Evolutionary conservation across 1,284 basidiomycete species (phyloP).

Genomic region (Tilletia walkeri): DNA sequence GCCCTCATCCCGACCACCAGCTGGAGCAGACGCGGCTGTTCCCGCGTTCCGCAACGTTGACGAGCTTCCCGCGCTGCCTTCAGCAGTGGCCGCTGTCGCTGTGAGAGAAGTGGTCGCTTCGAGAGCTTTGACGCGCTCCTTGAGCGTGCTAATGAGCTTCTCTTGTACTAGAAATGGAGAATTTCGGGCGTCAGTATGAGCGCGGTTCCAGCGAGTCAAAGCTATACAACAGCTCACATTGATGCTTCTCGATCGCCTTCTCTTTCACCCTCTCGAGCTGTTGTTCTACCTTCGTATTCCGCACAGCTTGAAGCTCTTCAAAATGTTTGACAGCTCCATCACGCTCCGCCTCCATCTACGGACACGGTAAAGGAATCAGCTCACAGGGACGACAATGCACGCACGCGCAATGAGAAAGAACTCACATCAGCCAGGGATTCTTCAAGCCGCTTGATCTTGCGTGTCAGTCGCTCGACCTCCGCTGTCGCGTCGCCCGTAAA

Average conservation of each 20-base stretch:
- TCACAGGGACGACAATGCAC: no score
- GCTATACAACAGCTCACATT: constrained; percentile 21
- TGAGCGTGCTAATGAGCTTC: constrained; percentile 28
- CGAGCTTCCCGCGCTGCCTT: background rate
- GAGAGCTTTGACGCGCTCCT: constrained; percentile 33
- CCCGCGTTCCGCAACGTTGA: no score
- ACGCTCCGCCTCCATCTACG: constrained; percentile 31
- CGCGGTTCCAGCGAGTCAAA: background rate
- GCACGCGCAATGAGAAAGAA: background rate
- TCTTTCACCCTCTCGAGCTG: constrained; percentile 41
- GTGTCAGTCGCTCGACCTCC: constrained; percentile 9
- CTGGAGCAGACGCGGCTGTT: no score
- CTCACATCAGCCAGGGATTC: background rate
- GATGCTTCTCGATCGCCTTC: constrained; percentile 37
- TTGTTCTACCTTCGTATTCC: constrained; percentile 39
- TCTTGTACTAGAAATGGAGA: background rate
- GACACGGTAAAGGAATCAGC: background rate
- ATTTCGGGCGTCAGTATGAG: constrained; percentile 15
- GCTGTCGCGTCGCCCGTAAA: background rate
- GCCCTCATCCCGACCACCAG: background rate
- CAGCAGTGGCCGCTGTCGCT: background rate
- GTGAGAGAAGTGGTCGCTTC: background rate
- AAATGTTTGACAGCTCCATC: constrained; percentile 49
- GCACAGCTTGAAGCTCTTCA: constrained; percentile 45
- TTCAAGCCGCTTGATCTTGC: background rate